Percentiles rank a stretch among this genome's conserved stretches.
Conservation (phyloP, 1,139 yeast genomes). For the Pichia sp. region DNA sequence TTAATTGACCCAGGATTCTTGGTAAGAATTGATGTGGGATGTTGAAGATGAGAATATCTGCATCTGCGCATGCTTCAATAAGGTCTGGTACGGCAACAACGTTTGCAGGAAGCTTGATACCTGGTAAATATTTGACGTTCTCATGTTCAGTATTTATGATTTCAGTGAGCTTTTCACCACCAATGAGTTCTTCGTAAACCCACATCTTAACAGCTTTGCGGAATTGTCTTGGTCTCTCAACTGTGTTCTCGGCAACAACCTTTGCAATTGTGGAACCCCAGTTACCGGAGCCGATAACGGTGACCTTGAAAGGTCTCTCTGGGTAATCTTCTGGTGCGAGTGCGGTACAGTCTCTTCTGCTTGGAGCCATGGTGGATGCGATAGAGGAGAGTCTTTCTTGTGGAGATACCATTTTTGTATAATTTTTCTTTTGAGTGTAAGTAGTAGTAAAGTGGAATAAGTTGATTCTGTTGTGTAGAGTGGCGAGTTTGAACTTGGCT, state of each 20-base stretch:
- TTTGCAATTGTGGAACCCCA: conserved; percentile 98
- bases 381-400: conserved; percentile 23
- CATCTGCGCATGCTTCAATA: conserved; percentile 60
- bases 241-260: conserved; percentile 80
- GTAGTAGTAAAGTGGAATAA: background rate
- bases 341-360: conserved; percentile 11
- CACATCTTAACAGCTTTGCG: conserved; percentile 76
- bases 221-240: conserved; percentile 61
- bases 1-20: conserved; percentile 62
- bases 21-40: conserved; percentile 91
- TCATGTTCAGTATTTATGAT: conserved; percentile 83
- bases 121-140: conserved; percentile 84
- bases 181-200: conserved; percentile 80
- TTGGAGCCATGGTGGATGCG: conserved; percentile 12
- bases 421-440: background rate
- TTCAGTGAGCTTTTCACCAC: conserved; percentile 70
- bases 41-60: conserved; percentile 83
- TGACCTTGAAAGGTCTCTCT: conserved; percentile 33
- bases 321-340: conserved; percentile 22
- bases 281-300: conserved; percentile 73
- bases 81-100: conserved; percentile 80
- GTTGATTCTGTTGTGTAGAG: background rate
- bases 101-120: conserved; percentile 70
- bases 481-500: no score
- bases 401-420: conserved; percentile 16